A percentile compares a stretch with the other conserved stretches of the same genome.
Evolutionary conservation across 306 rosid genomes (phyloP).

Genomic region (Cercis canadensis): DNA sequence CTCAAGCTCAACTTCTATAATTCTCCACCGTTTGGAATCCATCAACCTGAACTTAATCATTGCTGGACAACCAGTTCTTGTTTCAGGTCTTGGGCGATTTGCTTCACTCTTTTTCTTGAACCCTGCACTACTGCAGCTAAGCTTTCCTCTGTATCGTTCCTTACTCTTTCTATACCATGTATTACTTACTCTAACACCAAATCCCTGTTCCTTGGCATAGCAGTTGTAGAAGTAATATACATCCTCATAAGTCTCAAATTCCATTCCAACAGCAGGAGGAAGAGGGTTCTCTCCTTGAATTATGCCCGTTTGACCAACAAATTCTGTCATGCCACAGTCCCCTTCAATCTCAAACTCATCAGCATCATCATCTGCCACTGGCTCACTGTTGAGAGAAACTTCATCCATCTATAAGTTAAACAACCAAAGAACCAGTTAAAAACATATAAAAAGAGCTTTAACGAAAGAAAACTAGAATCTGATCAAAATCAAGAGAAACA

Average conservation of each 20-base stretch:
- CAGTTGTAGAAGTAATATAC: constrained; percentile 79
- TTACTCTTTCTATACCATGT: constrained; percentile 81
- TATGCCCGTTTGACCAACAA: constrained; percentile 51
- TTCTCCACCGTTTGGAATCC: constrained; percentile 79
- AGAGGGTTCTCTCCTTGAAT: constrained; percentile 64
- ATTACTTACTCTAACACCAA: constrained; percentile 79
- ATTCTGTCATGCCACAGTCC: constrained; percentile 60
- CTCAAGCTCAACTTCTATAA: constrained; percentile 79
- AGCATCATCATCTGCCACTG: constrained; percentile 62
- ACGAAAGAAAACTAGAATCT: neutral
- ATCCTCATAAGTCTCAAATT: constrained; percentile 75
- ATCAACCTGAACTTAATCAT: constrained; percentile 80
- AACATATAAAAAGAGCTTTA: neutral
- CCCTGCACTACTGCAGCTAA: constrained; percentile 86
- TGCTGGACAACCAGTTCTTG: constrained; percentile 85
- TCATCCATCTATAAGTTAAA: constrained; percentile 54
- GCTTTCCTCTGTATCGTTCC: constrained; percentile 80
- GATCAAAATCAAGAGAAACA: neutral
- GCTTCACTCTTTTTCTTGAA: constrained; percentile 82
- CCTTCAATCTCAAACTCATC: constrained; percentile 63
- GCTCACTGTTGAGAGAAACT: constrained; percentile 72
- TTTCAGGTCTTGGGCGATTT: constrained; percentile 78
- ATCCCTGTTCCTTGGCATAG: constrained; percentile 77
- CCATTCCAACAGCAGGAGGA: constrained; percentile 80
- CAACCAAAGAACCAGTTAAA: neutral